A percentile compares a stretch with the other conserved stretches of the same genome.
phyloP scores from a whole-genome alignment of 768 basidiomycete genomes.

The Phanerochaete sordida region DNA sequence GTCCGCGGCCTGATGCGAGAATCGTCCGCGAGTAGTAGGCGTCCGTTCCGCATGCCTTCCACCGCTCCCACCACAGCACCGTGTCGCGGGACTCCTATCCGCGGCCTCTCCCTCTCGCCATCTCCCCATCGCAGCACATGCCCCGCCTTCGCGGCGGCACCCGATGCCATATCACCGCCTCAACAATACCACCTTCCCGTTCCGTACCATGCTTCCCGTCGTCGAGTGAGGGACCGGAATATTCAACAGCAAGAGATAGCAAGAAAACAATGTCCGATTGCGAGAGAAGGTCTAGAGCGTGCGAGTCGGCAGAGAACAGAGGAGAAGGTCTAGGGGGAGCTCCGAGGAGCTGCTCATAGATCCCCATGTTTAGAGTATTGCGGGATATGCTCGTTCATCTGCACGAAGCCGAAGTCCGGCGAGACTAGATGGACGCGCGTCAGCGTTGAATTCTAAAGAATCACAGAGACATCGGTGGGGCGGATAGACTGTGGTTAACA shows the following conservation, averaged over 20 bases:
- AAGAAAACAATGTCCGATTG: not conserved
- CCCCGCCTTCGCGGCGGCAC: not conserved
- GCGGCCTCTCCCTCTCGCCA: not conserved
- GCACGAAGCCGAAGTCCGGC: constrained; percentile 82
- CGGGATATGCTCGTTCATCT: constrained; percentile 73
- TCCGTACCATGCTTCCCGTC: not conserved
- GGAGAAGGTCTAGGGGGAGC: not conserved
- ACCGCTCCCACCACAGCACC: not conserved
- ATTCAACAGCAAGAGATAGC: constrained; percentile 1
- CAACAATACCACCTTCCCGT: not conserved
- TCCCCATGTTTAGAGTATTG: constrained; percentile 23
- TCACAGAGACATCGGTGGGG: not conserved
- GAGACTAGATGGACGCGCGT: constrained; percentile 48
- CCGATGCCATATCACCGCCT: not conserved
- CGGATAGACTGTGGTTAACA: constrained; percentile 3
- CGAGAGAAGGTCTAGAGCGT: not conserved
- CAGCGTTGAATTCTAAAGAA: constrained; percentile 1
- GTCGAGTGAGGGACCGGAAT: not conserved
- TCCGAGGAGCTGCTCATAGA: not conserved
- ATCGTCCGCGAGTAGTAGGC: not conserved
- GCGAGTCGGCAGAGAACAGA: not conserved
- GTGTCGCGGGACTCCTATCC: not conserved
- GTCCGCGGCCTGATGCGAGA: constrained; percentile 3
- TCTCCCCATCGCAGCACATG: not conserved
- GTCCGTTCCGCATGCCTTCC: not conserved